These are phyloP conservation scores for Celoporthe dispersa DNA, from an alignment of 2,329 filamentous ascomycete species.

Conservation along the genomic window DNA sequence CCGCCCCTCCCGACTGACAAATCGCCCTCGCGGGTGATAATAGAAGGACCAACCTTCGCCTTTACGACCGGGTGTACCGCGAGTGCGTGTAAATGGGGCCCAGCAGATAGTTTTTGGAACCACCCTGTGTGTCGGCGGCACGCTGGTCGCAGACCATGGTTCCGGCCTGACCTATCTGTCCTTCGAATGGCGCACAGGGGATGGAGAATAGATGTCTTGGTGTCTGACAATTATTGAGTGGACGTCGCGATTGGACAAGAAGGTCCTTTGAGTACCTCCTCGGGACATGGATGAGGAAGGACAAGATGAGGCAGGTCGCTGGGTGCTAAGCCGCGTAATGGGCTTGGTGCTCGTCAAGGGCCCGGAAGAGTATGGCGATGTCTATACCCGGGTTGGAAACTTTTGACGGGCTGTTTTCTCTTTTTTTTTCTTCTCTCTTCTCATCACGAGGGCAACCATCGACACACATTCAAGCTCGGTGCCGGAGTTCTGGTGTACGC, in stretches of 20 bases:
- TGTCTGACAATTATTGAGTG: constrained; percentile 4
- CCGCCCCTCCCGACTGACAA: neutral
- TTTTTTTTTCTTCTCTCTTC: neutral
- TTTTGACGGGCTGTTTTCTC: neutral
- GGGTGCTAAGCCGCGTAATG: neutral
- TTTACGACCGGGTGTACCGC: neutral
- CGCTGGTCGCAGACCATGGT: neutral
- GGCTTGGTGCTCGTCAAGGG: neutral
- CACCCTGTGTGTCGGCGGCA: neutral
- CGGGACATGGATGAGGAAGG: neutral
- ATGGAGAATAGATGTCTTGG: neutral
- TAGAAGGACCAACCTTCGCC: neutral
- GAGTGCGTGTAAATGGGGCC: neutral
- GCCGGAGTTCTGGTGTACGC: neutral
- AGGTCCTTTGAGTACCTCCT: neutral
- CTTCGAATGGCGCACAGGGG: neutral
- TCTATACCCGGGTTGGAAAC: neutral
- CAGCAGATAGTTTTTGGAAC: neutral
- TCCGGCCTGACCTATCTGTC: neutral
- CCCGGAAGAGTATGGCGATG: neutral
- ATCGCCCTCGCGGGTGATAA: neutral
- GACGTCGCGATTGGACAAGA: too few relatives aligned
- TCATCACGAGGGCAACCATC: neutral
- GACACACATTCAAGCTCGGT: neutral
- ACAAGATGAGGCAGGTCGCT: too few relatives aligned